Base-by-base conservation (phyloP, 2,329 filamentous ascomycete genomes). In the Grosmannia serpens region DNA sequence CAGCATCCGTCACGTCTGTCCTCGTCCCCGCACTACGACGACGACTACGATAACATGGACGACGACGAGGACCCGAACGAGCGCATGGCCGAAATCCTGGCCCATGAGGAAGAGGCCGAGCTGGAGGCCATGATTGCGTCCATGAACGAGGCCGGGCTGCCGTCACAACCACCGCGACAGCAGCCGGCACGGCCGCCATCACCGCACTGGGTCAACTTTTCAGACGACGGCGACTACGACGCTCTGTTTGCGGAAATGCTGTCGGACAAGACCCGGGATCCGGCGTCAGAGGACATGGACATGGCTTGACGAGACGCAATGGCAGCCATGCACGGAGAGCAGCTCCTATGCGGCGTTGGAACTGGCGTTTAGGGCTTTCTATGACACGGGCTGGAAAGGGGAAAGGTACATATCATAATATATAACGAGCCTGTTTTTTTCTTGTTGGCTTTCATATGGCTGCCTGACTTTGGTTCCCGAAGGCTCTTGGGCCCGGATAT, bases 161-260 rank as follows among this genome's bases (percentile, higher is more conserved):
- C 20, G 41, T 3, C 41, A n/a, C 61, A 63, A 38, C 58, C 56
- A 27, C 59, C 59, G 52, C 27, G 44, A 62, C 26, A 59, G 61
- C 26, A 64, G 47, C 61, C 63, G 22, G 41, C 68, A 53, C 65
- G 68, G 41, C 64, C 31, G 17, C 51, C 31, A 35, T 38, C 31
- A 2, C 31, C 44, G 41, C 62, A 6, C 5, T 44, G 44, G 26
- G 20, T 31, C 20, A 64, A 66, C 1, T 68, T 75, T 35, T 77
- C 73, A 1, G 82, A 85, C 56, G 81, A 84, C 52, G 78, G 78
- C 17, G 82, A 84, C 50, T 86, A 84, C 64, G 83, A 86, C 62
- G 71, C 76, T 53, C 70, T 85, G 11, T 86, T 96, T 67, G 80
- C 82, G 74, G 83, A 89, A 63, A 68, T 88, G 44, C 70, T 83